Evolutionary conservation across 2,329 filamentous ascomycete species (phyloP), one percentile per base, ranked within the genome.

Genomic region (Ceratocystis papillata): DNA sequence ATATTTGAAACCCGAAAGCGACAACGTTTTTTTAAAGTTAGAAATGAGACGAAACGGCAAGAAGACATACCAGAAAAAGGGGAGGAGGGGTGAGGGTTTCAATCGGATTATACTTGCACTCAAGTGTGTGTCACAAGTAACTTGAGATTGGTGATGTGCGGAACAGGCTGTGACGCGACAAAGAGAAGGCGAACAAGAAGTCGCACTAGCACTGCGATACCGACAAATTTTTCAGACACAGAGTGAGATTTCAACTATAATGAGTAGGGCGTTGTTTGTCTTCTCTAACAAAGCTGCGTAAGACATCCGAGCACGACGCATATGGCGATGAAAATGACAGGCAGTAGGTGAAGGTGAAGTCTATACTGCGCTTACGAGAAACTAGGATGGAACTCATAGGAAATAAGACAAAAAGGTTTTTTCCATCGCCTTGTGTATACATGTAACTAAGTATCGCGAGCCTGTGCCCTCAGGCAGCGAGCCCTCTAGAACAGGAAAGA

Each of bases 391-490:
- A 22, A 20, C 25, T 17, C 53, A 20, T 20, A 17, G 28, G n/a
- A 59, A 30, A 59, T 15, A 2, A 22, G 25, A 33, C n/a, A 8
- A 17, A 28, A 17, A 17, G 37, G 53, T n/a, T 17, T 33, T 33
- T 59, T 17, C 28, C 3, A 30, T 28, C 6, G 28, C 6, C 15
- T 33, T 57, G 28, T 5, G 17, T 22, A 8, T 20, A 50, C 33
- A 37, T 37, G 33, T 37, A 53, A 5, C 20, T 5, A 33, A 33
- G 53, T 59, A 59, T 59, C 53, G 7, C 33, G 53, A 59, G 10
- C 53, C 33, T n/a, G 33, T 33, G 22, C 28, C 53, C 53, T 59
- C n/a, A 25, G 53, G 53, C 53, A 59, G 17, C 53, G 30, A 57
- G 53, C 5, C 25, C 17, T 22, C 22, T 30, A 5, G 22, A 30